These are phyloP conservation scores for Ophiostoma sp. DNA, from an alignment of 2,329 filamentous ascomycete species.

Conservation along the genomic window DNA sequence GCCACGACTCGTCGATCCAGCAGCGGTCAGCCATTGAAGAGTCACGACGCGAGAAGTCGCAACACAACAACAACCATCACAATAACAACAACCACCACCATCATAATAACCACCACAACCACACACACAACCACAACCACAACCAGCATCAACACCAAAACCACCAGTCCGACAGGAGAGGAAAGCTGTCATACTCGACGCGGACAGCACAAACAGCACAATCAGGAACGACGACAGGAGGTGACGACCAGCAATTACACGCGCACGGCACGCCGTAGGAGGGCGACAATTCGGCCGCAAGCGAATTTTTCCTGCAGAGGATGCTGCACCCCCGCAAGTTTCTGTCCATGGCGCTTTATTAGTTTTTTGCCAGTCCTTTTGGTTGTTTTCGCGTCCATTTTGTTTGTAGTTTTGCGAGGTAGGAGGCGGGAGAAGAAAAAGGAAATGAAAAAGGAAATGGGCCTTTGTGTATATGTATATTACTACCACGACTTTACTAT, in stretches of 20 bases:
- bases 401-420: neutral
- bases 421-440: neutral
- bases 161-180: slow-evolving; percentile 24
- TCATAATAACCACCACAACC: slow-evolving; percentile 24
- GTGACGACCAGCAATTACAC: slow-evolving; percentile 26
- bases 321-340: slow-evolving; percentile 23
- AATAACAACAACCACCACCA: slow-evolving; percentile 35
- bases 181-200: slow-evolving; percentile 16
- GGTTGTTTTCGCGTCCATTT: neutral
- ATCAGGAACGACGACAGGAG: neutral
- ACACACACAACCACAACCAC: slow-evolving; percentile 11
- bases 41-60: slow-evolving; percentile 80
- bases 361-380: neutral
- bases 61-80: slow-evolving; percentile 44
- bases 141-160: slow-evolving; percentile 21
- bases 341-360: neutral
- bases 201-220: neutral
- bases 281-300: slow-evolving; percentile 17
- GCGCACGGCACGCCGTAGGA: slow-evolving; percentile 29
- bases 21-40: slow-evolving; percentile 89
- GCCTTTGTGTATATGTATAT: slow-evolving; percentile 25
- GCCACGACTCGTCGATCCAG: slow-evolving; percentile 92
- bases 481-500: slow-evolving; percentile 11
- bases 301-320: slow-evolving; percentile 1
- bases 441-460: neutral